Percentiles rank a stretch among this genome's conserved stretches.
Evolutionary conservation across 805 yeast genomes (phyloP).

Genomic region (Zygoascus bituminiphila): DNA sequence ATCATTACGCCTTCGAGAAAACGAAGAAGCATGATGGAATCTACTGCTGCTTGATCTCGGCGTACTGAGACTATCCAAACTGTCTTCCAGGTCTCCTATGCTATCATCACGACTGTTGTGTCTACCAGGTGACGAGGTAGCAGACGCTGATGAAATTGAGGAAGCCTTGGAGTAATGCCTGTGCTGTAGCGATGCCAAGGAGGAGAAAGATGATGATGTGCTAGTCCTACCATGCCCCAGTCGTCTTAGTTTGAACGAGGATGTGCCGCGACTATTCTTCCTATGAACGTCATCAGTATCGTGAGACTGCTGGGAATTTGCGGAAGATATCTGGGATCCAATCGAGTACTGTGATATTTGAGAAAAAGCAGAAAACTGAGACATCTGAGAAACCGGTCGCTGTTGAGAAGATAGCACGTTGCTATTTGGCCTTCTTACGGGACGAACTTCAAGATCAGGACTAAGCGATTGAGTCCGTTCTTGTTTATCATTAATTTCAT

Average conservation of each 20-base stretch:
- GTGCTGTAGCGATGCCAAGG: constrained; percentile 15
- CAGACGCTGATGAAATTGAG: constrained; percentile 16
- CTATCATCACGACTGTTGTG: not conserved
- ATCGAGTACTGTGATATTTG: constrained; percentile 46
- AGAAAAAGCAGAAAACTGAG: constrained; percentile 43
- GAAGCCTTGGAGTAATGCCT: constrained; percentile 20
- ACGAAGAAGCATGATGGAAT: not conserved
- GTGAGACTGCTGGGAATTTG: constrained; percentile 18
- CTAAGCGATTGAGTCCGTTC: not conserved
- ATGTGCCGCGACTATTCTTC: not conserved
- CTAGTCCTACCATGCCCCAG: constrained; percentile 16
- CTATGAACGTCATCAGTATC: constrained; percentile 5
- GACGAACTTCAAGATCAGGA: not conserved
- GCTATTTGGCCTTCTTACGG: not conserved
- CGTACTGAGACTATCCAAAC: not conserved
- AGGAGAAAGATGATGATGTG: constrained; percentile 24
- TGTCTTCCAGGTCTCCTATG: not conserved
- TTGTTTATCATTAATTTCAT: not conserved
- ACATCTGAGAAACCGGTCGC: constrained; percentile 45
- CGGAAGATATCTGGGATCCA: constrained; percentile 23
- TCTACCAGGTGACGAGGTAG: not conserved
- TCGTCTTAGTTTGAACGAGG: constrained; percentile 6
- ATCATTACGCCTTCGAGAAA: not conserved
- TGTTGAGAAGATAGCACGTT: constrained; percentile 11
- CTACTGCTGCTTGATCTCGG: not conserved